phyloP scores from a whole-genome alignment of 1,284 basidiomycete species.

The Microbotryomycetes sp. region DNA sequence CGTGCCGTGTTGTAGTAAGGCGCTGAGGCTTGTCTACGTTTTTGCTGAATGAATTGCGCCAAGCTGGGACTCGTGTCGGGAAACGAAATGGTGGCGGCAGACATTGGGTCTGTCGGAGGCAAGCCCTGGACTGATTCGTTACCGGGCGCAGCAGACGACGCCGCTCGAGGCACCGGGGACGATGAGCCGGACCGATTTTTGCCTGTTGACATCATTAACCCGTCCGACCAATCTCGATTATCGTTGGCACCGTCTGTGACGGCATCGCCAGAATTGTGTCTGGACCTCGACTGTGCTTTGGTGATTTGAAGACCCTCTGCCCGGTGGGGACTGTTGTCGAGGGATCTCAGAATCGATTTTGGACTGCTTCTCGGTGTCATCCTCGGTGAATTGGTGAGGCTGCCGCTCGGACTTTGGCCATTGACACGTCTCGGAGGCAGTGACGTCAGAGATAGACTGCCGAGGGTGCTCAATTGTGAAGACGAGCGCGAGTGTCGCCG shows the following conservation, averaged over 20 bases:
- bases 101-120: neutral
- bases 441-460: constrained; percentile 4
- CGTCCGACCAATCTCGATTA: neutral
- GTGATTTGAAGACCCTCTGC: neutral
- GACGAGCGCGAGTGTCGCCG: constrained; percentile 25
- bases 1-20: constrained; percentile 27
- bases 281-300: neutral
- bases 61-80: constrained; percentile 12
- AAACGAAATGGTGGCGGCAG: constrained; percentile 9
- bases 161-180: no score
- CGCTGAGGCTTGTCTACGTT: constrained; percentile 31
- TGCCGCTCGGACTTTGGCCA: neutral
- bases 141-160: neutral
- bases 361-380: neutral
- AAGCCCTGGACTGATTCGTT: neutral
- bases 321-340: neutral
- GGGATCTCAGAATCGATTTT: neutral
- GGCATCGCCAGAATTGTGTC: neutral
- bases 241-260: neutral
- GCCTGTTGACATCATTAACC: neutral
- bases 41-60: constrained; percentile 32
- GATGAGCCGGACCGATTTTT: neutral
- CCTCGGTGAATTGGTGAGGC: neutral
- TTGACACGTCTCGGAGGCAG: neutral
- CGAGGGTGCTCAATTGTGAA: constrained; percentile 18